Evolutionary conservation across 163 green algal species (phyloP), one percentile per base, ranked within the genome.

Genomic region (Coccomyxa subellipsoidea): DNA sequence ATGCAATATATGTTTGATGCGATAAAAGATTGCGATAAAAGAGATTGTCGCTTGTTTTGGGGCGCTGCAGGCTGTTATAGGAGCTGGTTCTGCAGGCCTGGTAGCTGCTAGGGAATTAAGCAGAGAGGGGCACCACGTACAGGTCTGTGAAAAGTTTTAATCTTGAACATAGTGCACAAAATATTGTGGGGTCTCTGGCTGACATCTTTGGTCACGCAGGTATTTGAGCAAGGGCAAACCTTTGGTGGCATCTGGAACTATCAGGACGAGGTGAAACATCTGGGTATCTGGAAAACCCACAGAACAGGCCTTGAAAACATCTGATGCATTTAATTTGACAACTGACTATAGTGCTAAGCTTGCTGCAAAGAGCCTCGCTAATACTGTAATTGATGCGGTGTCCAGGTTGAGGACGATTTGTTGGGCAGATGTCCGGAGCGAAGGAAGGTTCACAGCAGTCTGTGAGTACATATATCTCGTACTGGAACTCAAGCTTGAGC

Each of bases 61-160:
- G 47, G 21, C n/a, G n/a, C 23, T 73, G 18, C 66, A 95, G 90
- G 93, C 92, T 12, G 85, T 96, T 0, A 89, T 96, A 38, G 93
- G 93, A 34, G 91, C 81, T 0, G 93, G 93, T 0, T 90, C 91
- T 15, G 92, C 89, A 15, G 93, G 93, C 0, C 78, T 96, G 38
- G 88, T 89, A 0, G 81, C 90, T 15, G 88, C 85, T 0, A 81
- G 88, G 5, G 92, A 96, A 84, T 83, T 94, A 27, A 72, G 75
- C 2, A 29, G 35, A 0, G 90, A 93, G 35, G 92, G 92, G 1
- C 91, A 94, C 80, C 0, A 38, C 0, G 87, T 93, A 0, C 66
- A 73, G 27, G 66, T 73, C 21, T 27, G 66, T 73, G 0, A 32
- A 18, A 34, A 18, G 15, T 1, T 59, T 59, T 18, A 23, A 27